Evolutionary conservation across 2,329 filamentous ascomycete species (phyloP).

Genomic region (Aspergillus puulaauensis): DNA sequence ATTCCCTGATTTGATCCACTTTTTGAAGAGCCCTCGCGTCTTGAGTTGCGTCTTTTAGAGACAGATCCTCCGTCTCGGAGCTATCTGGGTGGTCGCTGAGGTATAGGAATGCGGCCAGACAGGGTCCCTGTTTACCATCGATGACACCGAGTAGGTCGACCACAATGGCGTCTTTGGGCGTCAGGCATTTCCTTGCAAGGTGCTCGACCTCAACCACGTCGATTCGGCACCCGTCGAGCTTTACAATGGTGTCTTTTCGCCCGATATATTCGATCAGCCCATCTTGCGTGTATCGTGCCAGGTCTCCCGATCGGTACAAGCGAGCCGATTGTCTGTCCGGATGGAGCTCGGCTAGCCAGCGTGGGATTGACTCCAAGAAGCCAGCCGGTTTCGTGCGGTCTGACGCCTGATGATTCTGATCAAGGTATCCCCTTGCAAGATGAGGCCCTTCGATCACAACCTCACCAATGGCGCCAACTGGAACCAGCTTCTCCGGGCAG

Average conservation of each 20-base stretch:
- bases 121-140: not conserved
- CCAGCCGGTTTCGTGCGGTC: not conserved
- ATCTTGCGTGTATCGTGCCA: not conserved
- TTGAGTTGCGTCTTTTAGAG: not conserved
- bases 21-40: not conserved
- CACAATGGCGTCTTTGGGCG: not conserved
- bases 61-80: not conserved
- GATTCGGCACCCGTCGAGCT: conserved; percentile 6
- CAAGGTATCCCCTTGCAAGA: conserved; percentile 1
- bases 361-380: not conserved
- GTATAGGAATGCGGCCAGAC: not conserved
- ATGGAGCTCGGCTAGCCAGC: not conserved
- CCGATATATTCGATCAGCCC: conserved; percentile 5
- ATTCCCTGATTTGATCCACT: not conserved
- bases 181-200: not conserved
- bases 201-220: conserved; percentile 6
- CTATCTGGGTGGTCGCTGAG: not conserved
- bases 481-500: not conserved
- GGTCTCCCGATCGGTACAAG: conserved; percentile 6
- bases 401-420: not conserved
- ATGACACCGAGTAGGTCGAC: not conserved
- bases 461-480: conserved; percentile 8
- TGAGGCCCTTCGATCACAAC: conserved; percentile 3
- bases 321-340: not conserved
- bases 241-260: conserved; percentile 5